Percentiles rank a stretch among this genome's conserved stretches.
Conservation (phyloP, 148 eudicot species). For the Simmondsia chinensis region DNA sequence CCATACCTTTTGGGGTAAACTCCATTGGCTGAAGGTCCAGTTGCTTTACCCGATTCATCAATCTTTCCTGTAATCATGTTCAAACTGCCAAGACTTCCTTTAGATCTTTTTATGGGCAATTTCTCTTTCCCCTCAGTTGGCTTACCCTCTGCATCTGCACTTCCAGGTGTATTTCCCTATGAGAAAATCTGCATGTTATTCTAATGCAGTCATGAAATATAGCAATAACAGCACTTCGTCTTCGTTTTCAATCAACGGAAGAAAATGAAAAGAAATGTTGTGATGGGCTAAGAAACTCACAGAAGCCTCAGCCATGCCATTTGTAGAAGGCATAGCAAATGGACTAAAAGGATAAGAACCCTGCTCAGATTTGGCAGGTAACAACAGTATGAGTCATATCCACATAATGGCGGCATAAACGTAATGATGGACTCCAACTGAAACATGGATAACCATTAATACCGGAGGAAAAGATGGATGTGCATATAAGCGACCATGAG, state of each 20-base stretch:
- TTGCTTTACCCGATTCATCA: slow-evolving; percentile 57
- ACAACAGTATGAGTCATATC: neutral
- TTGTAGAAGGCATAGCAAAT: slow-evolving; percentile 80
- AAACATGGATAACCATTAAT: slow-evolving; percentile 7
- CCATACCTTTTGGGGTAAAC: slow-evolving; percentile 76
- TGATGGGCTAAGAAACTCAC: slow-evolving; percentile 39
- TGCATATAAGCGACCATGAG: slow-evolving; percentile 89
- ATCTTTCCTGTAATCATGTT: slow-evolving; percentile 88
- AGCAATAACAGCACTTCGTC: no score
- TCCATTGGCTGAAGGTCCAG: slow-evolving; percentile 60
- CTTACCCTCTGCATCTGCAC: slow-evolving; percentile 65
- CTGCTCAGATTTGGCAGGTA: slow-evolving; percentile 18
- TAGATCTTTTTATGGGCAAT: slow-evolving; percentile 89
- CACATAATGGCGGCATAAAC: no score
- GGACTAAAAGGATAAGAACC: slow-evolving; percentile 95
- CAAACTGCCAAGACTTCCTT: slow-evolving; percentile 90
- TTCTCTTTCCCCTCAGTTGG: slow-evolving; percentile 86
- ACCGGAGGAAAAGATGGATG: slow-evolving; percentile 98
- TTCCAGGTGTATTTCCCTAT: slow-evolving; percentile 58
- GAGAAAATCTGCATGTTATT: slow-evolving; percentile 12
- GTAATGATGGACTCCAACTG: slow-evolving; percentile 1
- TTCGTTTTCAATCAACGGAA: no score
- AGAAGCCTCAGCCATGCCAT: slow-evolving; percentile 82
- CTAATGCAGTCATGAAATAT: neutral
- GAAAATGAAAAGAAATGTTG: no score